Percentiles rank a stretch among this genome's conserved stretches.
phyloP scores from a whole-genome alignment of 2,329 filamentous ascomycete genomes.

The Pezicula neosporulosa region DNA sequence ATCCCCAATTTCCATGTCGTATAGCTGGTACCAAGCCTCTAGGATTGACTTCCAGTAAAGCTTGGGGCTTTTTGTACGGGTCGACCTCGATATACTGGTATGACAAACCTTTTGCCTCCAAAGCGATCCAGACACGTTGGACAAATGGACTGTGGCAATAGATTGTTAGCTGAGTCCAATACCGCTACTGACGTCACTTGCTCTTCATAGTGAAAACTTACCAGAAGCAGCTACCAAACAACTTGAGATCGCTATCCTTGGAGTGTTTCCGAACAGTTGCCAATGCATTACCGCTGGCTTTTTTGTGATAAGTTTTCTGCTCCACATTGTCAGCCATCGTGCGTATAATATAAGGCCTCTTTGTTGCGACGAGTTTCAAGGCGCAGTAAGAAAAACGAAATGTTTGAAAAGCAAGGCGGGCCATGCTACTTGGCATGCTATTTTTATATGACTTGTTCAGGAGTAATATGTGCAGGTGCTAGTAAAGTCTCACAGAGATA shows the following conservation, averaged over 20 bases:
- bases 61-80: slow-evolving; percentile 69
- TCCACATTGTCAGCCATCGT: slow-evolving; percentile 30
- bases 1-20: slow-evolving; percentile 75
- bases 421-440: no score
- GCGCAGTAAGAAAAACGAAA: no score
- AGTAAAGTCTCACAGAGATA: no score
- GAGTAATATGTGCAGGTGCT: no score
- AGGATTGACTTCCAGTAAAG: slow-evolving; percentile 72
- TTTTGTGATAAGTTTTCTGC: slow-evolving; percentile 69
- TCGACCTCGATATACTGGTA: slow-evolving; percentile 89
- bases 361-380: no score
- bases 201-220: slow-evolving; percentile 34
- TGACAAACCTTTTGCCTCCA: slow-evolving; percentile 72
- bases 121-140: slow-evolving; percentile 84
- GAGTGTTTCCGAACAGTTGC: slow-evolving; percentile 67
- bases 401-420: no score
- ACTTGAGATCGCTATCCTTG: slow-evolving; percentile 67
- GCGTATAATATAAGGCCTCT: no score
- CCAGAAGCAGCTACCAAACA: slow-evolving; percentile 85
- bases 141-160: slow-evolving; percentile 61
- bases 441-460: no score
- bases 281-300: slow-evolving; percentile 67
- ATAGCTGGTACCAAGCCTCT: slow-evolving; percentile 74
- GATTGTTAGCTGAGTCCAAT: slow-evolving; percentile 4
- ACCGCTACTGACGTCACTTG: slow-evolving; percentile 11